These are phyloP conservation scores for Aspergillus chevalieri DNA, from an alignment of 2,329 filamentous ascomycete species.

Conservation along the genomic window DNA sequence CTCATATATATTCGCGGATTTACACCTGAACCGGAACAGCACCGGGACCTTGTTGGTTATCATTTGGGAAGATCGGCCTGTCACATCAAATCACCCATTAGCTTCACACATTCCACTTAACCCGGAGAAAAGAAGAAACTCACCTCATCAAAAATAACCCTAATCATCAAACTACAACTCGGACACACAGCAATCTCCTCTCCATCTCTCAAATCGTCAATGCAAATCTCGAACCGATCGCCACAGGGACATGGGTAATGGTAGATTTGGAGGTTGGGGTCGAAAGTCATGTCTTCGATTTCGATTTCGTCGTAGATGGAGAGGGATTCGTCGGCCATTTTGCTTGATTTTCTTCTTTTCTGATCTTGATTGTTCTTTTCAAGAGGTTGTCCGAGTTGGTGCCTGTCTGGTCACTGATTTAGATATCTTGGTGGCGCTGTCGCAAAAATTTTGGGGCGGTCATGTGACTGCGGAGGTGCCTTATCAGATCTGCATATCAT, in stretches of 20 bases:
- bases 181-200: conserved; percentile 96
- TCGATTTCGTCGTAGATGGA: conserved; percentile 96
- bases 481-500: conserved; percentile 2
- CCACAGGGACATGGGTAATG: conserved; percentile 96
- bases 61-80: conserved; percentile 50
- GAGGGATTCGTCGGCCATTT: conserved; percentile 58
- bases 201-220: conserved; percentile 78
- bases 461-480: conserved; percentile 22
- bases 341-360: conserved; percentile 9
- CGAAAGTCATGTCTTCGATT: conserved; percentile 97
- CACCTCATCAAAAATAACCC: conserved; percentile 85
- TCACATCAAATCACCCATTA: conserved; percentile 4
- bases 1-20: conserved; percentile 7
- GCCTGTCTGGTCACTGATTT: background rate
- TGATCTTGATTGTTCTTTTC: background rate
- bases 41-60: conserved; percentile 22
- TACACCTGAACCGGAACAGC: conserved; percentile 37
- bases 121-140: conserved; percentile 25
- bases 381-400: background rate
- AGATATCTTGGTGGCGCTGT: conserved; percentile 9
- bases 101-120: background rate
- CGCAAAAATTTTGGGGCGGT: conserved; percentile 22
- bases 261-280: conserved; percentile 76
- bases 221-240: conserved; percentile 86
- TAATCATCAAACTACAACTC: conserved; percentile 94